Evolutionary conservation across 139 green algal genomes (phyloP), one percentile per base, ranked within the genome.

Genomic region (Volvox reticuliferus): DNA sequence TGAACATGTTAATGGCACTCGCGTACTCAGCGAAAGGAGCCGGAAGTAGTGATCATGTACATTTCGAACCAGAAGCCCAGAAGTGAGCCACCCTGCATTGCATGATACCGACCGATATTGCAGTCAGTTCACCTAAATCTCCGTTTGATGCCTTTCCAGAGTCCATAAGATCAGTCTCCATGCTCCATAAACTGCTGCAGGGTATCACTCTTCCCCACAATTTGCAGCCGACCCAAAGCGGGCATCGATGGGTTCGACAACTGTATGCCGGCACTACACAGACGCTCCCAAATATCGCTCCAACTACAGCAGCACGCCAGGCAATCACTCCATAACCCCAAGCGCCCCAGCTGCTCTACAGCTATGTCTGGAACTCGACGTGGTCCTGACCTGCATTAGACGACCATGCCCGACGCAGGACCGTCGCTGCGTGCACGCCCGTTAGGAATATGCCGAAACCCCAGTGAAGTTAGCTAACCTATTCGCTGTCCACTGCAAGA

Each of bases 271-370:
- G 63, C 36, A 84, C 36, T 33, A 44, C 78, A 84, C 36, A 26
- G 78, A 84, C 36, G 78, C 78, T 84, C 78, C 78, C 32, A 30
- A 61, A 61, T 81, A 81, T 61, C 75, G 21, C 75, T 81, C 75
- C 71, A 79, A 37, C 37, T 19, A 67, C 37, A 68, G 78, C 78
- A 68, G 78, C 78, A 68, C 21, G 36, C 65, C 65, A 55, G 44
- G 44, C 44, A 55, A 55, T 73, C 65, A 73, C 65, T 73, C 65
- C 65, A 24, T 28, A 73, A 73, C 78, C 3, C 37, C 71, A 79
- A 79, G 20, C 21, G 71, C 26, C 71, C 24, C 71, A 1, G 71
- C 20, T 79, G 22, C 21, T 32, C 71, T 73, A 73, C 24, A 73
- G 65, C 65, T 28, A 55, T 73, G 24, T 30, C 65, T 73, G 65